Base-by-base conservation (phyloP, 768 basidiomycete species). In the Mrakia frigida region DNA sequence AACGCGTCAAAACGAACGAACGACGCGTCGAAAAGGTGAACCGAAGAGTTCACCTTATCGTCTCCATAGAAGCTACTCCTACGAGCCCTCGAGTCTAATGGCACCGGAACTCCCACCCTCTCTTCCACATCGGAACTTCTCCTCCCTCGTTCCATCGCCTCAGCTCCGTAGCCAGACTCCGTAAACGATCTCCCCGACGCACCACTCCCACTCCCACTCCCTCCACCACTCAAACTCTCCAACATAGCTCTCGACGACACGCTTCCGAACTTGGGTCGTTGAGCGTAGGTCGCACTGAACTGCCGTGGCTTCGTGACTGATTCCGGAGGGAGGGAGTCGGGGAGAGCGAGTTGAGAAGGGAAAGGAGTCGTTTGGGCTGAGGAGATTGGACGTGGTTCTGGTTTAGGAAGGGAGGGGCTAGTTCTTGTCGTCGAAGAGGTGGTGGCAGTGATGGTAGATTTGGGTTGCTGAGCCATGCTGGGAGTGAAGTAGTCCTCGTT, bases 401-500 rank as follows among this genome's bases (percentile, higher is more conserved):
- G 65, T 39, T 39, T 35, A 6, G 39, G n/a, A 18, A 65, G 63
- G 3, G 63, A 65, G 65, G 65, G 39, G 23, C 10, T 21, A 28
- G n/a, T n/a, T n/a, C 9, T 23, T 6, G 52, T 2, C 23, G 56
- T 25, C 25, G 56, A 28, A 10, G n/a, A 16, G 39, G 65, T 43
- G 10, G 65, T 25, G 14, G 65, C 1, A 5, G 33, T 16, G 6
- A 21, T 39, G 39, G 65, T 21, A 35, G 61, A 14, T 18, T 31
- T n/a, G 6, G 56, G 43, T n/a, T 74, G 73, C 16, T 35, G 61
- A 10, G 73, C 73, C 46, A 74, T 74, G 31, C 56, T 74, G 9
- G 73, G 73, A 9, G 73, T 74, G 31, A 74, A 74, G 63, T 74
- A 74, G 25, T 56, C 63, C 31, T 74, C 73, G 73, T 52, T 65